Percentiles rank a stretch among this genome's conserved stretches.
These are phyloP conservation scores for Albatrellus sp. DNA, from an alignment of 1,284 basidiomycete genomes.

Conservation along the genomic window DNA sequence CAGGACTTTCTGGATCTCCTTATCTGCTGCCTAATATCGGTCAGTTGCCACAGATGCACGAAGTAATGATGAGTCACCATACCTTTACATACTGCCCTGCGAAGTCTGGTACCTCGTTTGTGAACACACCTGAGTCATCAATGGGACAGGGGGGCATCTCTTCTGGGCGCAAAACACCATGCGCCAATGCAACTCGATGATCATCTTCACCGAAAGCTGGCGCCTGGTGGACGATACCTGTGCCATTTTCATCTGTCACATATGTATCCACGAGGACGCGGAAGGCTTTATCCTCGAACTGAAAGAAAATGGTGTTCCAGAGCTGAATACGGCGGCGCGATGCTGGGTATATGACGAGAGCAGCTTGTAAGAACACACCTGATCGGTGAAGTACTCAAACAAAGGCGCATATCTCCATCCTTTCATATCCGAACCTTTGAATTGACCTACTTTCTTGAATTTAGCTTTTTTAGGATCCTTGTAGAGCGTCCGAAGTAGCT, in stretches of 20 bases:
- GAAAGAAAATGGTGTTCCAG: slow-evolving; percentile 4
- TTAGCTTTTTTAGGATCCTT: slow-evolving; percentile 98
- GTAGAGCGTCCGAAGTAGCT: slow-evolving; percentile 82
- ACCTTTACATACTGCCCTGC: slow-evolving; percentile 89
- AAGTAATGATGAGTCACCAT: slow-evolving; percentile 7
- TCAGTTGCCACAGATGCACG: not conserved
- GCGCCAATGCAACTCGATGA: slow-evolving; percentile 82
- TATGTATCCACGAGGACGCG: slow-evolving; percentile 85
- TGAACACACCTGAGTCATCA: slow-evolving; percentile 84
- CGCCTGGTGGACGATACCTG: slow-evolving; percentile 98
- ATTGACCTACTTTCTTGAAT: slow-evolving; percentile 83
- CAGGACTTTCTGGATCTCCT: slow-evolving; percentile 85
- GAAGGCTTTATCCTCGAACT: slow-evolving; percentile 92
- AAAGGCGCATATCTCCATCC: slow-evolving; percentile 95
- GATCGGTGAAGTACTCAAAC: slow-evolving; percentile 93
- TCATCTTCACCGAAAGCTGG: slow-evolving; percentile 99
- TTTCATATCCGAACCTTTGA: slow-evolving; percentile 86
- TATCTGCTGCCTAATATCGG: slow-evolving; percentile 71
- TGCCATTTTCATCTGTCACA: slow-evolving; percentile 89
- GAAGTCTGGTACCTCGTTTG: slow-evolving; percentile 84
- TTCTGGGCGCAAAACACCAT: slow-evolving; percentile 74
- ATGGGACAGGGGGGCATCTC: slow-evolving; percentile 96
- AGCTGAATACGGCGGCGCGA: no score
- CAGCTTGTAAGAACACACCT: slow-evolving; percentile 36
- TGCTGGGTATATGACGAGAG: no score